phyloP scores from a whole-genome alignment of 495 filamentous ascomycete species.

The Trichoderma orchidacearum region DNA sequence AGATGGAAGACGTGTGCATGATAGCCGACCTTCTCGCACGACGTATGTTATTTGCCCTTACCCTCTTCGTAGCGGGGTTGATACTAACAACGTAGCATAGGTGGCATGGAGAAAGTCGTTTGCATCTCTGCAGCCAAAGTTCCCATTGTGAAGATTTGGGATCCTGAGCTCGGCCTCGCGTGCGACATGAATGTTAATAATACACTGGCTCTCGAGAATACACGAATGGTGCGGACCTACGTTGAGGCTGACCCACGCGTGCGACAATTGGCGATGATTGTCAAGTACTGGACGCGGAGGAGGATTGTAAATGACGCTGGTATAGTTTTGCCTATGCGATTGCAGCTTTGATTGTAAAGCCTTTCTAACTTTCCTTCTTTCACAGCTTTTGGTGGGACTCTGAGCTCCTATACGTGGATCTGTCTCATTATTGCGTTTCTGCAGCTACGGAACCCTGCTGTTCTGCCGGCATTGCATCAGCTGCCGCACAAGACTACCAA shows the following conservation, averaged over 20 bases:
- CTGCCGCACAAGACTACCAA: constrained; percentile 48
- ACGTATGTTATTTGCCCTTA: constrained; percentile 42
- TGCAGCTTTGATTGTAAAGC: background rate
- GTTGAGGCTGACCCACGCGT: constrained; percentile 87
- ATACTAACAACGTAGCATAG: constrained; percentile 31
- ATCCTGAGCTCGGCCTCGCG: constrained; percentile 79
- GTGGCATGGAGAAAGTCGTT: constrained; percentile 90
- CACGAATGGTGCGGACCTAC: constrained; percentile 95
- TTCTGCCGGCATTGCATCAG: constrained; percentile 79
- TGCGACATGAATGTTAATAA: constrained; percentile 99
- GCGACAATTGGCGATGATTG: constrained; percentile 81
- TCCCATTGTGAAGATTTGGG: constrained; percentile 98
- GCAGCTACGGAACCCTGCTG: constrained; percentile 74
- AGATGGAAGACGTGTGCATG: constrained; percentile 73
- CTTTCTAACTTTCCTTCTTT: background rate
- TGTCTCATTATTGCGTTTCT: constrained; percentile 96
- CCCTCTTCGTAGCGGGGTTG: background rate
- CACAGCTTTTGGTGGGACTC: constrained; percentile 75
- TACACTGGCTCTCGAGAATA: constrained; percentile 85
- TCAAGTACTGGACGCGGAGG: constrained; percentile 93
- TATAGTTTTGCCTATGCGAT: constrained; percentile 26
- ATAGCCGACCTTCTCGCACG: constrained; percentile 71
- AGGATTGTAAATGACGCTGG: constrained; percentile 92
- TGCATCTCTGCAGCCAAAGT: constrained; percentile 92
- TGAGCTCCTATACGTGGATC: constrained; percentile 99